phyloP scores from a whole-genome alignment of 2,329 filamentous ascomycete genomes.

The Colletotrichum gloeosporioides region DNA sequence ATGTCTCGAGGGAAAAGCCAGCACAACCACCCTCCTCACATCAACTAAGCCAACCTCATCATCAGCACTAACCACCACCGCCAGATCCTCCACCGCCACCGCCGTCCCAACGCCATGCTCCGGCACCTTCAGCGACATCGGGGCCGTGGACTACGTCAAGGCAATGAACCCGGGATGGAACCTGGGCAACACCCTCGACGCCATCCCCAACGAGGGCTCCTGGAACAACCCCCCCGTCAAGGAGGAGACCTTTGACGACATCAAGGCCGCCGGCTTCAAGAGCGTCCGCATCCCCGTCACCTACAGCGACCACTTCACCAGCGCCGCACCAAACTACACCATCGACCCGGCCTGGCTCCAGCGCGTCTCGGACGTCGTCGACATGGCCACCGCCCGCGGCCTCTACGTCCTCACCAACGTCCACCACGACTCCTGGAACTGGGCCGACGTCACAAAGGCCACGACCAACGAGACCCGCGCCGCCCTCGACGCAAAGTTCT shows the following conservation, averaged over 20 bases:
- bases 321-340: conserved; percentile 55
- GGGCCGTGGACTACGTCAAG: conserved; percentile 49
- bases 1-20: conserved; percentile 6
- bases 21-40: background rate
- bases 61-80: background rate
- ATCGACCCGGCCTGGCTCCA: conserved; percentile 61
- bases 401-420: conserved; percentile 62
- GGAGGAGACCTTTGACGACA: conserved; percentile 52
- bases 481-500: conserved; percentile 61
- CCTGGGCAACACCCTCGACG: conserved; percentile 62
- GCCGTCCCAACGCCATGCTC: conserved; percentile 32
- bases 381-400: conserved; percentile 55
- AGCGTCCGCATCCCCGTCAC: conserved; percentile 65
- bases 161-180: conserved; percentile 65
- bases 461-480: conserved; percentile 49
- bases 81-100: background rate
- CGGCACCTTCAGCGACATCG: conserved; percentile 47
- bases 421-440: conserved; percentile 64
- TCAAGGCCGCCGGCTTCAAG: conserved; percentile 61
- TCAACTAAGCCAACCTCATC: background rate
- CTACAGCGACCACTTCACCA: conserved; percentile 61
- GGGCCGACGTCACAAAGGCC: conserved; percentile 54
- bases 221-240: conserved; percentile 63
- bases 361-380: conserved; percentile 62
- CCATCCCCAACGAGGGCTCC: conserved; percentile 50